A percentile compares a stretch with the other conserved stretches of the same genome.
Evolutionary conservation across 176 grass and related monocot species (phyloP).

Genomic region (Cocos nucifera): DNA sequence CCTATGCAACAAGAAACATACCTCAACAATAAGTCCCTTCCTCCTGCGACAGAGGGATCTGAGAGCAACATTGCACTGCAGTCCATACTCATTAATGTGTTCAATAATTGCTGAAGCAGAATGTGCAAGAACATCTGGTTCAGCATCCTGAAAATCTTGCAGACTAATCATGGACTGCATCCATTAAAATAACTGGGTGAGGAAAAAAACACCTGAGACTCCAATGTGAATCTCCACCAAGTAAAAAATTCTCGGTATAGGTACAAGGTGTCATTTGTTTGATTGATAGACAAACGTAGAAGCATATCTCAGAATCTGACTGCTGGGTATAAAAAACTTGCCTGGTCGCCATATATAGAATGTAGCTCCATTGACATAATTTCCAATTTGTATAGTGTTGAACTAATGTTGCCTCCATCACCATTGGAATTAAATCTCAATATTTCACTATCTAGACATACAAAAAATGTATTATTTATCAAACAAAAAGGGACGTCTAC

Average conservation of each 20-base stretch:
- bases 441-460: constrained; percentile 51
- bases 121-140: constrained; percentile 78
- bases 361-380: constrained; percentile 74
- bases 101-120: constrained; percentile 71
- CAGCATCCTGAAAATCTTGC: constrained; percentile 84
- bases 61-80: constrained; percentile 43
- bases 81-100: constrained; percentile 42
- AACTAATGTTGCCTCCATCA: constrained; percentile 32
- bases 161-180: constrained; percentile 58
- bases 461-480: constrained; percentile 12
- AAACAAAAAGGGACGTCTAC: neutral
- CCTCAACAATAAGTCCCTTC: constrained; percentile 79
- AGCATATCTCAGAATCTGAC: no score
- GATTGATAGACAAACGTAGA: no score
- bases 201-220: no score
- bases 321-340: constrained; percentile 11
- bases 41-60: constrained; percentile 73
- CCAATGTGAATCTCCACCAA: no score
- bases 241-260: no score
- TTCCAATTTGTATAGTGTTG: constrained; percentile 80
- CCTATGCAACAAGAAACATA: constrained; percentile 4
- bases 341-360: constrained; percentile 81
- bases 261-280: no score
- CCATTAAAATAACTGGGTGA: neutral
- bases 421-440: constrained; percentile 39